A percentile compares a stretch with the other conserved stretches of the same genome.
Evolutionary conservation across 768 basidiomycete species (phyloP).

Genomic region (Gelatoporia subvermispora): DNA sequence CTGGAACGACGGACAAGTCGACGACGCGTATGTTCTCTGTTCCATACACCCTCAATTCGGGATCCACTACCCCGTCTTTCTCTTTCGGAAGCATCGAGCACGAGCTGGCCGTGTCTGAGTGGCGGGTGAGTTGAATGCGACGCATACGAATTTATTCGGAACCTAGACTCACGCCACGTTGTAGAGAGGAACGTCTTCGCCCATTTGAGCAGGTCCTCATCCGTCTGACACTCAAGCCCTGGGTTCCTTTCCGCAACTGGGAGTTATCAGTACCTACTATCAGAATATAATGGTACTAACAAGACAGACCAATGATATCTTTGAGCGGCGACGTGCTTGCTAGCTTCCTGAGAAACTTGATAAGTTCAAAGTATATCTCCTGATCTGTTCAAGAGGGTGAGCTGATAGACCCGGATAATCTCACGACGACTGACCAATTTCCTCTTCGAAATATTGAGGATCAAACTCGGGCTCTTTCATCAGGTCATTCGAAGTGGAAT

Average conservation of each 20-base stretch:
- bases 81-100: constrained; percentile 51
- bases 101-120: constrained; percentile 41
- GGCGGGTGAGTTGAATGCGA: neutral
- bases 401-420: neutral
- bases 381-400: constrained; percentile 15
- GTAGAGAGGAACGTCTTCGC: constrained; percentile 19
- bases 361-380: constrained; percentile 23
- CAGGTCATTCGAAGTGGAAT: constrained; percentile 26
- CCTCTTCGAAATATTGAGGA: constrained; percentile 28
- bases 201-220: constrained; percentile 14
- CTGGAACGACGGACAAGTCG: constrained; percentile 49
- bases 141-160: neutral
- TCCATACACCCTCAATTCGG: constrained; percentile 49
- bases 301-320: constrained; percentile 16
- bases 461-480: constrained; percentile 24
- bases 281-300: neutral
- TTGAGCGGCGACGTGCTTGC: constrained; percentile 19
- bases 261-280: neutral
- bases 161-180: constrained; percentile 17
- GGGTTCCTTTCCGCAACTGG: constrained; percentile 27
- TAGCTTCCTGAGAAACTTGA: constrained; percentile 25
- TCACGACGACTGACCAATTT: constrained; percentile 19
- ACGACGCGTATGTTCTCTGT: constrained; percentile 52
- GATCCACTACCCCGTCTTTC: constrained; percentile 48
- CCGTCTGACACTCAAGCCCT: constrained; percentile 23